These are phyloP conservation scores for Sugiyamaella paludigena DNA, from an alignment of 1,139 yeast species.

Conservation along the genomic window DNA sequence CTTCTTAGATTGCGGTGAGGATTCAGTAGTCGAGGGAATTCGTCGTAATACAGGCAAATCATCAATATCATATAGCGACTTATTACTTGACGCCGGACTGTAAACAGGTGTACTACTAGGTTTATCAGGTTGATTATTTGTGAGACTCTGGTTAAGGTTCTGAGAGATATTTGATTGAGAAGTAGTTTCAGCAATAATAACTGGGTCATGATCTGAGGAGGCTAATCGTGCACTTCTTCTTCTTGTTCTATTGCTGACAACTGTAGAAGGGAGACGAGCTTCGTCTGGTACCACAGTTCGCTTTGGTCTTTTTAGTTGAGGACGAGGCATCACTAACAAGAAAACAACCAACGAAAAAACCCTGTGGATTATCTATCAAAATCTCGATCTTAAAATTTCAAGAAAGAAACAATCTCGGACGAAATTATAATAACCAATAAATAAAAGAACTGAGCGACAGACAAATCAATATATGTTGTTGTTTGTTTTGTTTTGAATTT, in stretches of 20 bases:
- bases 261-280: not conserved
- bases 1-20: not conserved
- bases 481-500: no score
- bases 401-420: no score
- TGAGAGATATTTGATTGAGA: not conserved
- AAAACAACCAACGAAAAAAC: no score
- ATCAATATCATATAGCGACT: not conserved
- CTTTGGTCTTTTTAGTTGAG: constrained; percentile 5
- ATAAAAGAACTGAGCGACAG: no score
- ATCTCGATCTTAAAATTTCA: no score
- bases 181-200: no score
- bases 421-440: no score
- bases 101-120: not conserved
- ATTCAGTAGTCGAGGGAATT: not conserved
- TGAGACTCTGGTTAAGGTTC: not conserved
- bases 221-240: constrained; percentile 11
- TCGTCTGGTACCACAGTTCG: constrained; percentile 2
- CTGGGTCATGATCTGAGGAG: not conserved
- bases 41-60: not conserved
- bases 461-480: no score
- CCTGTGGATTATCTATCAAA: no score
- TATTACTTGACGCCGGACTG: not conserved
- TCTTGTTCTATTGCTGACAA: not conserved
- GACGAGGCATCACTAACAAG: constrained; percentile 7
- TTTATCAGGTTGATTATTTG: not conserved